Base-by-base conservation (phyloP, 2,329 filamentous ascomycete species). In the Cordyceps pruinosa region DNA sequence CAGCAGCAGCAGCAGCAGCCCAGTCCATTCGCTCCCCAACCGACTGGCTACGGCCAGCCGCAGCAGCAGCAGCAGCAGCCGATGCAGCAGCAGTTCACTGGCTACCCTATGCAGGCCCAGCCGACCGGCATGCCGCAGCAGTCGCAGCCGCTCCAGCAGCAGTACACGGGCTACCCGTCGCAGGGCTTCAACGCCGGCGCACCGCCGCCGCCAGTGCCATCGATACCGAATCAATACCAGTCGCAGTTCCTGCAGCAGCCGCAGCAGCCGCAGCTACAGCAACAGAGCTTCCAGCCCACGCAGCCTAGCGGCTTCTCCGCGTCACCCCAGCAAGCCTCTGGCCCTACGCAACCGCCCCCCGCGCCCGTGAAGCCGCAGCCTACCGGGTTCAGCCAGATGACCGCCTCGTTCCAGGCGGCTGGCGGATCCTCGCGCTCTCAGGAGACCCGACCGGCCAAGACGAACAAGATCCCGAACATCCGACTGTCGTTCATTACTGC, bases 401-500 rank as follows among this genome's bases (percentile, higher is more conserved):
- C 84, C 10, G 83, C 84, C 35, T 86, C 83, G 8, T 87, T 87
- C 69, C 82, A 84, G 61, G 74, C 76, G 25, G 68, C 71, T 54
- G 63, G 75, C 5, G 74, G 75, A 26, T 68, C 71, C 52, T 63
- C 75, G 41, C 74, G 77, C 57, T 67, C 80, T 2, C 72, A 74
- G 61, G 74, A 75, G 26, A 73, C 75, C 61, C 69, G 76, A 59
- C 70, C 76, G 8, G 72, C 76, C 58, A 85, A 83, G 66, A 71
- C 77, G 44, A 86, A 82, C 64, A 94, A 88, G 75, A 97, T 99
- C 57, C 94, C 94, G 28, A 97, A 89, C 69, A 95, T 97, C 63
- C 83, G 94, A 50, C 76, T 99, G 60, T 96, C 92, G 3, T 99
- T 99, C 71, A 96, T 99, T 68, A 97, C 93, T 3, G 92, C 90